Conservation (phyloP, 768 basidiomycete genomes). For the Dacryopinax primogenitus region DNA sequence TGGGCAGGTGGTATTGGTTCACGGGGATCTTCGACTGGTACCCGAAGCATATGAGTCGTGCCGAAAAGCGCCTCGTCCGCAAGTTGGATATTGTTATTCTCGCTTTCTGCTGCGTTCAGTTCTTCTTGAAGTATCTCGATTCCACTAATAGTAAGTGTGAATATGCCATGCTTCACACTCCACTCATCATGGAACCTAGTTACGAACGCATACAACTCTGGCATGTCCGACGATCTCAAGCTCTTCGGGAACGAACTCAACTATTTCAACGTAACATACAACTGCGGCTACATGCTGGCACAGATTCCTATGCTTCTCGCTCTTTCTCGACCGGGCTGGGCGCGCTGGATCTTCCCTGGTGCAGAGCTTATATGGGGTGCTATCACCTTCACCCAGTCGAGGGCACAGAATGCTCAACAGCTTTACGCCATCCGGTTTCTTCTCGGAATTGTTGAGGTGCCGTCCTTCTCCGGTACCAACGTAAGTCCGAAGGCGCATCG, state of each 20-base stretch:
- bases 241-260: conserved; percentile 56
- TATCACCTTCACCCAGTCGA: neutral
- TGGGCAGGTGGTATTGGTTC: conserved; percentile 2
- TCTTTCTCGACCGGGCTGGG: neutral
- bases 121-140: conserved; percentile 1
- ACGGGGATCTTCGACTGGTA: conserved; percentile 1
- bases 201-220: conserved; percentile 60
- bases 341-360: neutral
- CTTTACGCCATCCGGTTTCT: conserved; percentile 59
- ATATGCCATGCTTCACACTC: neutral
- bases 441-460: conserved; percentile 59
- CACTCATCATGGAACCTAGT: conserved; percentile 19
- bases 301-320: neutral
- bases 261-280: conserved; percentile 10
- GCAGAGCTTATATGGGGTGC: neutral
- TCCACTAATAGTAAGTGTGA: neutral
- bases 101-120: conserved; percentile 2
- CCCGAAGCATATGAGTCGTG: neutral
- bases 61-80: neutral
- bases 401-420: neutral
- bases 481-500: neutral
- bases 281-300: conserved; percentile 7
- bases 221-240: conserved; percentile 58
- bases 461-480: conserved; percentile 51
- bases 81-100: conserved; percentile 5